These are phyloP conservation scores for Sanghuangporus baumii DNA, from an alignment of 1,284 basidiomycete species.

Conservation along the genomic window DNA sequence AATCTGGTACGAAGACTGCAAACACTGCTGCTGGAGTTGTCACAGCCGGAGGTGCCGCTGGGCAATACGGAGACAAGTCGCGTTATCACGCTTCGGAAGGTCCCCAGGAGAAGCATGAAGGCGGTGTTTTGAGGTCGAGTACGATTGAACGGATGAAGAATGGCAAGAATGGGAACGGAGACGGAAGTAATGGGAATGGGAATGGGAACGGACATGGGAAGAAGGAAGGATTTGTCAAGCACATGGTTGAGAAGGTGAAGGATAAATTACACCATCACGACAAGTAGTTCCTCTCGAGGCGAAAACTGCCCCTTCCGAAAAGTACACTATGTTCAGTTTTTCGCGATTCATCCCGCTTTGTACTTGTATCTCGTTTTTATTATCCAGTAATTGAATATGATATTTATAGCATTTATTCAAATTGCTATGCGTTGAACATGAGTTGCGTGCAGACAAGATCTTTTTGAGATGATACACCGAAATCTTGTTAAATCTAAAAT, in stretches of 20 bases:
- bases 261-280: conserved; percentile 3
- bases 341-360: no score
- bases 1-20: background rate
- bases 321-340: no score
- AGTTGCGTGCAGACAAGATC: no score
- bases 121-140: background rate
- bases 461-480: background rate
- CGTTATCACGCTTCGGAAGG: conserved; percentile 8
- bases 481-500: background rate
- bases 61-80: background rate
- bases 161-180: background rate
- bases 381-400: no score
- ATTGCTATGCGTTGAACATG: no score
- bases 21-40: background rate
- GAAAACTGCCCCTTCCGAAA: background rate
- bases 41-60: background rate
- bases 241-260: conserved; percentile 6
- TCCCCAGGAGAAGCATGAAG: conserved; percentile 1
- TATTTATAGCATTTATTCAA: no score
- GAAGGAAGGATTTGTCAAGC: conserved; percentile 3
- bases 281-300: background rate
- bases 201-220: background rate
- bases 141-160: background rate
- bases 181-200: background rate
- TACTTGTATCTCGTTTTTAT: background rate